Evolutionary conservation across 441 rosid genomes (phyloP), one percentile per base, ranked within the genome.

Genomic region (Gossypium aridum): DNA sequence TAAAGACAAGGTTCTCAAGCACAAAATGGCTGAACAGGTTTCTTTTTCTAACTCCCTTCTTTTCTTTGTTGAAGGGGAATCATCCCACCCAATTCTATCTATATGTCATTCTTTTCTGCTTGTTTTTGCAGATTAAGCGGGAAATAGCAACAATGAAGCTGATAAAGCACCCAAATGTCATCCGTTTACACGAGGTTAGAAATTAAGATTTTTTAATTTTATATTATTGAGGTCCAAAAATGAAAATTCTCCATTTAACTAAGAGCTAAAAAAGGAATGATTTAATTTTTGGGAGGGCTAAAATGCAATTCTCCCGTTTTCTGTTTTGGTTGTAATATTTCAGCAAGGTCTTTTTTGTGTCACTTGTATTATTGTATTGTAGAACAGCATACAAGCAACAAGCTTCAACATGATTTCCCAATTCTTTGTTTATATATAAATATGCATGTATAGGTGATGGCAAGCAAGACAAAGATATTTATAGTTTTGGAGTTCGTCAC

Each of bases 21-120:
- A 95, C 85, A 95, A 95, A 87, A 91, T 95, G 94, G 89, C 96
- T 69, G 99, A 92, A 80, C 99, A 91, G 97, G 99, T 94, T 64
- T 57, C 59, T 82, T 14, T 17, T 17, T 68, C 75, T 65, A 14
- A 2, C 5, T 65, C 37, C 45, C 4, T 77, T 26, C 10, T 22
- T 2, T 26, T 12, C 22, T 73, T 7, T 55, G 37, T 31, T 5
- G 37, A 31, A 31, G 37, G 37, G 37, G 37, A 31, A 31, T 31
- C 37, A 31, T 31, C 37, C 37, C 37, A 31, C 7, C 37, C 4
- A 31, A 31, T 31, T 31, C 37, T 1, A 31, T 31, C 37, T 31
- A 31, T 31, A 31, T 5, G 1, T 31, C 7, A 1, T 34, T 14
- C 22, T 75, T 7, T 49, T 53, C 56, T 72, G 70, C 73, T 69